These are phyloP conservation scores for Lithohypha guttulata DNA, from an alignment of 2,329 filamentous ascomycete species.

Conservation along the genomic window DNA sequence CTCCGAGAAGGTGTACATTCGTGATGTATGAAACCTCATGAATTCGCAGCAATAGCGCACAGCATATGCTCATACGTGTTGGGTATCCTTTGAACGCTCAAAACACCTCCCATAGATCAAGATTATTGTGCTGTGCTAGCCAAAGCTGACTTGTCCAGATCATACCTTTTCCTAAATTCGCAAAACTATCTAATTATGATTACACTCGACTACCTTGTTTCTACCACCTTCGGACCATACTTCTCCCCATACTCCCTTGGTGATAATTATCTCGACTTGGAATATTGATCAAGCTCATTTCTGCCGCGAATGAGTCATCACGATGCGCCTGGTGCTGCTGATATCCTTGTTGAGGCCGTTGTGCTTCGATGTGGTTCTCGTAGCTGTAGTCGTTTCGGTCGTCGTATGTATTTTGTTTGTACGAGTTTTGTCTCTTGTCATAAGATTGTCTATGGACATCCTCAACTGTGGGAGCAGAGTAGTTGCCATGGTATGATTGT, in stretches of 20 bases:
- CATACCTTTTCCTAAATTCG: no score
- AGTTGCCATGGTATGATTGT: constrained; percentile 7
- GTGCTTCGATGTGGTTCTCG: constrained; percentile 7
- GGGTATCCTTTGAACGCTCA: no score
- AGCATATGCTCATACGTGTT: no score
- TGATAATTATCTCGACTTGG: constrained; percentile 13
- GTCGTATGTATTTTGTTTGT: not conserved
- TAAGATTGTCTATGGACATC: constrained; percentile 12
- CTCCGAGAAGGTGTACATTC: no score
- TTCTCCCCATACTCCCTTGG: constrained; percentile 6
- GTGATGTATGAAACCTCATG: no score
- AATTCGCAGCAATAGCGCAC: no score
- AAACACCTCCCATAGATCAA: no score
- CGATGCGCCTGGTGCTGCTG: constrained; percentile 17
- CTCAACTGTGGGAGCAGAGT: constrained; percentile 26
- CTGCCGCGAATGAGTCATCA: constrained; percentile 43
- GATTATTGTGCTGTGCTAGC: no score
- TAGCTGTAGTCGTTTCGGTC: constrained; percentile 5
- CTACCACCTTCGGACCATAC: constrained; percentile 4
- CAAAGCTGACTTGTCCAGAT: no score
- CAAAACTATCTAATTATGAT: no score
- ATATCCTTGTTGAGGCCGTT: constrained; percentile 27
- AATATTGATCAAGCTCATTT: constrained; percentile 44
- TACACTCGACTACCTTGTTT: no score
- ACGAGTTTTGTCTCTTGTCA: not conserved